Evolutionary conservation across 2,329 filamentous ascomycete species (phyloP), one percentile per base, ranked within the genome.

Genomic region (Alternaria ventricosa): DNA sequence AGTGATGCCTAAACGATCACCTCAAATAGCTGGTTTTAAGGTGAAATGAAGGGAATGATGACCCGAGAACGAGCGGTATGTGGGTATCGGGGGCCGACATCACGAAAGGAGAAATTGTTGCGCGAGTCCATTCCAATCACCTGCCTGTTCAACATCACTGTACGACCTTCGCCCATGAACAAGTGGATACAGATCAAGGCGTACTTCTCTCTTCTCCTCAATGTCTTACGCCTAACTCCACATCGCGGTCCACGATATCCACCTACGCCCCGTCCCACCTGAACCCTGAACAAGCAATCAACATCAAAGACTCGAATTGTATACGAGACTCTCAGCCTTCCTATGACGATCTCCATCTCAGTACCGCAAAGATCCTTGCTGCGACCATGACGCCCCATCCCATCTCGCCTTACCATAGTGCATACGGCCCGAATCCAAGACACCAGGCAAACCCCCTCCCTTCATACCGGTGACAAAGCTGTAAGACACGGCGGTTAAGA

Each of bases 261-360:
- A 33, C 49, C 9, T 8, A 36, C 49, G 49, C 49, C 41, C 49
- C 28, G 28, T 51, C 13, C 27, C 49, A 51, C 28, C 18, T 11
- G 28, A 36, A 1, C 30, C 49, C 49, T 10, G 0, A 2, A 11
- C 0, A 36, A 1, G 22, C 18, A 51, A 15, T 1, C 20, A 23
- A 4, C 6, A 5, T 2, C n/a, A 15, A 1, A 4, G n/a, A 0
- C 49, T n/a, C 0, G 28, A 0, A 23, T 4, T 1, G 12, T 9
- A 33, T 6, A 36, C 49, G 18, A 33, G 49, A 20, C 1, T 1
- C 3, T 13, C 5, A 28, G 18, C 9, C 13, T 20, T 9, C 2
- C 4, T 1, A 51, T 2, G 28, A 51, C 28, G 28, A 51, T 51
- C 49, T 33, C 11, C 0, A 51, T 12, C 49, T 28, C 20, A 23